Evolutionary conservation across 225 moss, liverwort and hornwort genomes (phyloP), one percentile per base, ranked within the genome.

Genomic region (Marchantia paleacea): DNA sequence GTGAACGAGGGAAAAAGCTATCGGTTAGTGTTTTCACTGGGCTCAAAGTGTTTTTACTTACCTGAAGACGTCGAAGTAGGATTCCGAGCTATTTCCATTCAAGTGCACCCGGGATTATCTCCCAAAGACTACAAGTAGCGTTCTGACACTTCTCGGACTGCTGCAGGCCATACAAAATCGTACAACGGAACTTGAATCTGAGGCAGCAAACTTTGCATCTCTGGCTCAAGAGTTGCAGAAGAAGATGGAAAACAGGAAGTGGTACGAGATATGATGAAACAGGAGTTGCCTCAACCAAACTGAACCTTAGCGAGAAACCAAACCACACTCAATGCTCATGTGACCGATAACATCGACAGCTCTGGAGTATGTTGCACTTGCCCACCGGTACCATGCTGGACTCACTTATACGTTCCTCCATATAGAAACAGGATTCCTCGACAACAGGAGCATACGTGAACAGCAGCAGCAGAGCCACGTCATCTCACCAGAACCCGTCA

Each of bases 191-290:
- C 68, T 89, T 7, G 89, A 89, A 75, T 31, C 79, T 20, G 84
- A 85, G 20, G 89, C 86, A 29, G 82, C 89, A 9, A 84, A 84
- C 48, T 89, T 86, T 66, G 68, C 78, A 4, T 80, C 81, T 58
- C 78, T 89, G 5, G 75, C 82, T 12, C 58, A 86, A 49, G 79
- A 89, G 53, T 72, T 89, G 2, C 82, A 29, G n/a, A 84, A 74
- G 71, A 89, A 89, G 61, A 84, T 86, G 78, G 86, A 89, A 64
- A 75, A 80, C 80, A 86, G 48, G 50, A 89, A 89, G 66, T 88
- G 88, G 88, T 88, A 85, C 53, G 53, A 73, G 24, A 14, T 73
- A 7, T 72, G 52, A 52, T 12, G 53, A 73, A 13, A 24, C 13
- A 18, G 24, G 52, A 72, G 19, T 22, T 20, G 10, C 12, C 52